These are phyloP conservation scores for Petunia axillaris DNA, from an alignment of 257 asterid genomes.

Conservation along the genomic window DNA sequence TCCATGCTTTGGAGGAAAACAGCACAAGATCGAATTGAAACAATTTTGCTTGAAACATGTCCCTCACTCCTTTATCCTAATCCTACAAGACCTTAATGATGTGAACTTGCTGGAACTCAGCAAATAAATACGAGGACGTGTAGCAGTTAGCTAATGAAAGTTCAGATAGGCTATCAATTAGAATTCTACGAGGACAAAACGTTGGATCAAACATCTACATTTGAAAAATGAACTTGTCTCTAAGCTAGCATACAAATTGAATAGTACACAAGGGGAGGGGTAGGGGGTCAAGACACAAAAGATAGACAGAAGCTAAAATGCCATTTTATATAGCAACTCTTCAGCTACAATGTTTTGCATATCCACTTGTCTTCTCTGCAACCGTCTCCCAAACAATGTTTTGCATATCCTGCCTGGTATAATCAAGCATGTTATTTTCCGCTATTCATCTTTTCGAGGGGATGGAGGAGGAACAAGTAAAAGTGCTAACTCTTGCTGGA, in stretches of 20 bases:
- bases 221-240: constrained; percentile 6
- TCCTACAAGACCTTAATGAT: background rate
- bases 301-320: constrained; percentile 2
- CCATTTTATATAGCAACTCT: constrained; percentile 36
- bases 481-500: background rate
- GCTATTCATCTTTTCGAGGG: background rate
- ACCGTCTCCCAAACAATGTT: constrained; percentile 88
- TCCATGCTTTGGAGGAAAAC: background rate
- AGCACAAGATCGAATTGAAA: too few relatives aligned
- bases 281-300: background rate
- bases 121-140: background rate
- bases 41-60: background rate
- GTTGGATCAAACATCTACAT: constrained; percentile 18
- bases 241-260: constrained; percentile 32
- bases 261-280: background rate
- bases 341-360: constrained; percentile 42
- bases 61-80: background rate
- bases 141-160: background rate
- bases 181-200: constrained; percentile 9
- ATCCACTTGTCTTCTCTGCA: constrained; percentile 80
- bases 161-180: background rate
- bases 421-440: constrained; percentile 24
- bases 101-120: background rate
- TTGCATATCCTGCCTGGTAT: constrained; percentile 90
- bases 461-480: background rate